A percentile compares a stretch with the other conserved stretches of the same genome.
Conservation (phyloP, 2,329 filamentous ascomycete genomes). For the Cryphonectria parasitica region DNA sequence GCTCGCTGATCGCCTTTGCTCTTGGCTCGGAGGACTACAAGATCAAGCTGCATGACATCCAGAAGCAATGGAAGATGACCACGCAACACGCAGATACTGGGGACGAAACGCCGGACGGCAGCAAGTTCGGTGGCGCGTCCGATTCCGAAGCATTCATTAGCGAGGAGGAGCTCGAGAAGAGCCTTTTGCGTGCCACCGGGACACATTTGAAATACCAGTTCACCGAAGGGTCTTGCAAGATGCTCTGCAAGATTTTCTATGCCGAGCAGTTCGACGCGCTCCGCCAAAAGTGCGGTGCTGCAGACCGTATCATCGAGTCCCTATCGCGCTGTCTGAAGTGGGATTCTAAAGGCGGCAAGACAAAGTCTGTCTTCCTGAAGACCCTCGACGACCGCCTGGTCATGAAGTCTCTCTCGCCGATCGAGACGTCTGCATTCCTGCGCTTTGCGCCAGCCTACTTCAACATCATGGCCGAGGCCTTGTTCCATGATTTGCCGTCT, state of each 20-base stretch:
- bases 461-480: constrained; percentile 91
- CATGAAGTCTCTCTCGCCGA: constrained; percentile 84
- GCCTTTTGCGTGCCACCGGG: constrained; percentile 80
- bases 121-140: constrained; percentile 38
- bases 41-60: constrained; percentile 73
- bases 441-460: constrained; percentile 97
- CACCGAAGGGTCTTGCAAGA: constrained; percentile 87
- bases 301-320: constrained; percentile 92
- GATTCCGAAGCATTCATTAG: constrained; percentile 50
- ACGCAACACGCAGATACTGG: constrained; percentile 45
- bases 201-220: constrained; percentile 97
- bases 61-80: constrained; percentile 52
- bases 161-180: constrained; percentile 81
- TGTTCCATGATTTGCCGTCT: constrained; percentile 93
- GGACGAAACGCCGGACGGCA: constrained; percentile 35
- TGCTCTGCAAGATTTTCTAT: constrained; percentile 98
- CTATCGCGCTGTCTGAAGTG: constrained; percentile 94
- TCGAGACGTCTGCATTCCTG: constrained; percentile 92
- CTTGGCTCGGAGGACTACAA: constrained; percentile 87
- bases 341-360: constrained; percentile 98
- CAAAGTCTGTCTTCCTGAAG: constrained; percentile 95
- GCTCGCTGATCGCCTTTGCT: constrained; percentile 92
- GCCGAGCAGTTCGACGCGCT: constrained; percentile 97
- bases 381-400: constrained; percentile 94
- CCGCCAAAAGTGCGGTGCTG: constrained; percentile 87